Percentiles rank a stretch among this genome's conserved stretches.
phyloP scores from a whole-genome alignment of 768 basidiomycete genomes.

The Russula ochroleuca region DNA sequence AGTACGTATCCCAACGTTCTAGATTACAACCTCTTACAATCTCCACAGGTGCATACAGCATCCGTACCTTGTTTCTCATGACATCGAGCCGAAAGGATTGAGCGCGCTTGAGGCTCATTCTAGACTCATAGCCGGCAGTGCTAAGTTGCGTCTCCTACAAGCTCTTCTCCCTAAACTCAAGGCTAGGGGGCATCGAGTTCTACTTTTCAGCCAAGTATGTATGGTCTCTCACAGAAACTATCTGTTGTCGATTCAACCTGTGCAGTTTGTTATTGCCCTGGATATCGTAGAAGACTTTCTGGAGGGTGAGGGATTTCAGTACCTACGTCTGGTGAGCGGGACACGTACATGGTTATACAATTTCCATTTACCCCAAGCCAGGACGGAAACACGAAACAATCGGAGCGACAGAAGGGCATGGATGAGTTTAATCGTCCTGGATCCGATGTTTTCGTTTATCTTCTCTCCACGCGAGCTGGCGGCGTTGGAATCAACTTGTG shows the following conservation, averaged over 20 bases:
- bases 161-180: constrained; percentile 77
- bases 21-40: background rate
- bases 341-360: constrained; percentile 15
- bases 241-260: background rate
- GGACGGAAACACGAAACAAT: constrained; percentile 88
- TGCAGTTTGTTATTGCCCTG: constrained; percentile 81
- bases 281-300: constrained; percentile 89
- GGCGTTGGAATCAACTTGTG: constrained; percentile 46
- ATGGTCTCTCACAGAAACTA: constrained; percentile 1
- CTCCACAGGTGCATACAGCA: constrained; percentile 78
- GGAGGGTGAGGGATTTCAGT: constrained; percentile 72
- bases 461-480: constrained; percentile 81
- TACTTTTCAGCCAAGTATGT: constrained; percentile 86
- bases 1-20: constrained; percentile 45
- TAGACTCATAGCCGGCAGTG: constrained; percentile 75
- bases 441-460: constrained; percentile 87
- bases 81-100: constrained; percentile 71
- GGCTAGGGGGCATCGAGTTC: constrained; percentile 79
- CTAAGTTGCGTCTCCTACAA: constrained; percentile 79
- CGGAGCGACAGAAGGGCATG: constrained; percentile 88
- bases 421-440: constrained; percentile 87
- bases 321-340: constrained; percentile 61
- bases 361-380: constrained; percentile 33
- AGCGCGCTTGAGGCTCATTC: constrained; percentile 60
- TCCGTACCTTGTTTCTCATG: constrained; percentile 77